Conservation (phyloP, 2,329 filamentous ascomycete genomes). For the Mycosphaerella arachidis region DNA sequence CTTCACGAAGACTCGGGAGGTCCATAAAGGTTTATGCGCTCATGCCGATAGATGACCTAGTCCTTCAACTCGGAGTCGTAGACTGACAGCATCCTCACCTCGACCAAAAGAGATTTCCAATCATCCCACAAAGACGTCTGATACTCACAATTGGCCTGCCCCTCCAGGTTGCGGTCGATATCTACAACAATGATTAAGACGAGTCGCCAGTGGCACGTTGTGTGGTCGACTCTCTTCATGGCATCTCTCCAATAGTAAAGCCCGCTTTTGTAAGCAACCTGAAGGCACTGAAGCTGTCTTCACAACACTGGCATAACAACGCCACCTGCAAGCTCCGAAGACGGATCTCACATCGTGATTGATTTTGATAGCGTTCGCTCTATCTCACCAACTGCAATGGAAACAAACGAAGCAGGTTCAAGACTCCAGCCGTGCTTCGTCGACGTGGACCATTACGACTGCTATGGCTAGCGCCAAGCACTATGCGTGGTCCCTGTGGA, state of each 20-base stretch:
- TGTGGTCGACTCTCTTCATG: not conserved
- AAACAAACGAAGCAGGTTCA: not conserved
- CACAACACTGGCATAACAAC: not conserved
- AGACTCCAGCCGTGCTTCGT: not conserved
- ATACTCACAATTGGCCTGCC: not conserved
- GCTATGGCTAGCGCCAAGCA: not conserved
- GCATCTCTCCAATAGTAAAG: not conserved
- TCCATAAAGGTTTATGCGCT: no score
- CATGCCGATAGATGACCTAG: no score
- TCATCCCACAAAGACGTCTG: not conserved
- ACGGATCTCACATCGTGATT: not conserved
- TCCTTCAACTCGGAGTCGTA: no score
- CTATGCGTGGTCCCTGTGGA: not conserved
- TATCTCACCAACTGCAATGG: not conserved
- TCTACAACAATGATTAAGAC: not conserved
- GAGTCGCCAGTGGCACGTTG: not conserved
- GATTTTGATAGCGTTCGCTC: not conserved
- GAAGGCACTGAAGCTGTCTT: not conserved
- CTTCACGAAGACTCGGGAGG: no score
- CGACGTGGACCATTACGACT: not conserved
- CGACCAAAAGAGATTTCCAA: no score
- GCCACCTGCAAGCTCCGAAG: not conserved
- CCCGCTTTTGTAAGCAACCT: not conserved
- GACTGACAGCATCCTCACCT: no score
- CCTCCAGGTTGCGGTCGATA: not conserved